These are phyloP conservation scores for Syzygium aromaticum DNA, from an alignment of 345 rosid species.

Conservation along the genomic window DNA sequence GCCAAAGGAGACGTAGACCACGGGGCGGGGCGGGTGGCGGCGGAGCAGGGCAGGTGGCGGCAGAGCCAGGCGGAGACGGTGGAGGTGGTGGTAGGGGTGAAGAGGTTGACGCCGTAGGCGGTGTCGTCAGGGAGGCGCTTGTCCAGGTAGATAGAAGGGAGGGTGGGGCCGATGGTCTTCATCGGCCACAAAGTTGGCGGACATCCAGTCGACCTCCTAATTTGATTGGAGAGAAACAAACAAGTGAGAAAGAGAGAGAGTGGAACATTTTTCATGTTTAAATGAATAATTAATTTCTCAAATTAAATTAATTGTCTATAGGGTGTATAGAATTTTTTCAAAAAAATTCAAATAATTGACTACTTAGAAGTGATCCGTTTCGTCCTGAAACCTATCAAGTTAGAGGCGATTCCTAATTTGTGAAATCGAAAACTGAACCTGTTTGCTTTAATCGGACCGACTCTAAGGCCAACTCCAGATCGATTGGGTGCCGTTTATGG, in stretches of 20 bases:
- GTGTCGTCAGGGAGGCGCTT: slow-evolving; percentile 9
- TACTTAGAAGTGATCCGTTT: neutral
- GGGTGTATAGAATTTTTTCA: neutral
- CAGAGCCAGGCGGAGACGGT: neutral
- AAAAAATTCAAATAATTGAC: too few relatives aligned
- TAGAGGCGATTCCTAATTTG: neutral
- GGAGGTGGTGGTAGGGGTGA: neutral
- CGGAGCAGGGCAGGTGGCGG: neutral
- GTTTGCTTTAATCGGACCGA: neutral
- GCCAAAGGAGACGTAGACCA: slow-evolving; percentile 28
- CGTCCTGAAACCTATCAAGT: neutral
- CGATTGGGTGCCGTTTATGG: neutral
- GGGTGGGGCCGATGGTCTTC: slow-evolving; percentile 18
- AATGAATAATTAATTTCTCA: neutral
- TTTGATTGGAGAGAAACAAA: neutral
- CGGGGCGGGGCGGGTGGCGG: slow-evolving; percentile 8
- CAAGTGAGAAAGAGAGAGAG: neutral
- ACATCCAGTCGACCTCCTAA: slow-evolving; percentile 12
- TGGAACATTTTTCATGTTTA: too few relatives aligned
- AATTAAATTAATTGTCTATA: neutral
- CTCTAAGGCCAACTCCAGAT: neutral
- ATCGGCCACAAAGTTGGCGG: slow-evolving; percentile 10
- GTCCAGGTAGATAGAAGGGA: slow-evolving; percentile 30
- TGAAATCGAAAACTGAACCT: neutral
- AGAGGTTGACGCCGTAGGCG: slow-evolving; percentile 16